Conservation (phyloP, 345 rosid species). For the rapeseed (Brassica napus) region DNA sequence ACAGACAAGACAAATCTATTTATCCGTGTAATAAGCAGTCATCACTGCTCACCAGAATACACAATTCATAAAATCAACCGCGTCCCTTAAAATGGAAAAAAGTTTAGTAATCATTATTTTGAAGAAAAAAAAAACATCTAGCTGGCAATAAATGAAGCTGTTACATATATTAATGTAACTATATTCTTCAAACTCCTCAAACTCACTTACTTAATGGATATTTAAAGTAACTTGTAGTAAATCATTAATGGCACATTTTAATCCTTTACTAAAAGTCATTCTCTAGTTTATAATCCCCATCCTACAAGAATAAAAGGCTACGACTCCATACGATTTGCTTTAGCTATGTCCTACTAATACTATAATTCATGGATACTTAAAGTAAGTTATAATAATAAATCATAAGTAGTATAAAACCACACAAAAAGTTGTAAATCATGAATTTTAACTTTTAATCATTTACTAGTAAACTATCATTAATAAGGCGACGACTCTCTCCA, state of each 20-base stretch:
- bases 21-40: neutral
- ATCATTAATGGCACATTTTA: neutral
- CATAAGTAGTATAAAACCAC: neutral
- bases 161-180: neutral
- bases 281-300: neutral
- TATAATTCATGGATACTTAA: too few species aligned
- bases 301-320: neutral
- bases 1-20: constrained; percentile 1
- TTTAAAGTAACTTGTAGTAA: neutral
- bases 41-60: neutral
- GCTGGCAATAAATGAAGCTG: neutral
- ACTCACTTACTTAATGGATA: neutral
- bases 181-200: neutral
- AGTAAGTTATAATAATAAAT: neutral
- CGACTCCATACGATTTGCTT: neutral
- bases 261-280: neutral
- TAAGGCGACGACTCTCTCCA: too few species aligned
- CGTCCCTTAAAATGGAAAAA: neutral
- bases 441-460: neutral
- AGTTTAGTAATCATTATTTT: neutral
- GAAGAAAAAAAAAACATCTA: neutral
- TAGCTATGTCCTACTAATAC: neutral
- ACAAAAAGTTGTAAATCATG: neutral
- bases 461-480: neutral
- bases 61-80: neutral